A percentile compares a stretch with the other conserved stretches of the same genome.
Conservation (phyloP, 805 yeast genomes). For the Teunomyces aglyptinius region DNA sequence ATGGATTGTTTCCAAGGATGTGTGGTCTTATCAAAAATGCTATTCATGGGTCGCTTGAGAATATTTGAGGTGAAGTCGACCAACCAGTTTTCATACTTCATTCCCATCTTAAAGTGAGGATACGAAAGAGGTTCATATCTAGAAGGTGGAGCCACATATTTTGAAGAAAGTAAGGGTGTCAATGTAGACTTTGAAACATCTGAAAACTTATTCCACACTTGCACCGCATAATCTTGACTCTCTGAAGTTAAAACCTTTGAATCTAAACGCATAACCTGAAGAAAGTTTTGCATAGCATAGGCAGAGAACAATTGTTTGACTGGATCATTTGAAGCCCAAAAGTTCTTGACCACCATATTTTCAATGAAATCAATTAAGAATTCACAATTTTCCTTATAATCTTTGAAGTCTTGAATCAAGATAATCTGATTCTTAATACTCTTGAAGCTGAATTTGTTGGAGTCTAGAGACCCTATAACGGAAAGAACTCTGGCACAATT, state of each 20-base stretch:
- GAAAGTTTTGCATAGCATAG: conserved; percentile 81
- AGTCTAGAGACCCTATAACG: conserved; percentile 72
- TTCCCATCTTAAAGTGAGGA: conserved; percentile 62
- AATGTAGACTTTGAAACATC: conserved; percentile 70
- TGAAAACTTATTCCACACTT: conserved; percentile 61
- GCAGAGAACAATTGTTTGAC: conserved; percentile 80
- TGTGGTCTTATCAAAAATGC: conserved; percentile 11
- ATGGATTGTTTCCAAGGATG: conserved; percentile 31
- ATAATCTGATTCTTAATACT: conserved; percentile 44
- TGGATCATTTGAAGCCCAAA: conserved; percentile 90
- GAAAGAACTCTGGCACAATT: conserved; percentile 72
- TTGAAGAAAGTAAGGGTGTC: conserved; percentile 71
- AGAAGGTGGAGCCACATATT: conserved; percentile 61
- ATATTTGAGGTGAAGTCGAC: conserved; percentile 65
- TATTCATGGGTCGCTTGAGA: conserved; percentile 41
- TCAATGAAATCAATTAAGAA: conserved; percentile 68
- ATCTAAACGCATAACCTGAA: conserved; percentile 58
- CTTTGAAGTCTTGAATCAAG: conserved; percentile 61
- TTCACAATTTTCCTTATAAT: conserved; percentile 56
- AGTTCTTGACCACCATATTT: conserved; percentile 71
- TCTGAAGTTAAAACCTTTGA: conserved; percentile 17
- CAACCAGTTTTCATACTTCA: conserved; percentile 70
- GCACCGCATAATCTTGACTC: conserved; percentile 16
- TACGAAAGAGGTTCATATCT: conserved; percentile 47
- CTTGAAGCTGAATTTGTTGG: conserved; percentile 50